Conservation (phyloP, 768 basidiomycete genomes). For the Boletus rex-veris region DNA sequence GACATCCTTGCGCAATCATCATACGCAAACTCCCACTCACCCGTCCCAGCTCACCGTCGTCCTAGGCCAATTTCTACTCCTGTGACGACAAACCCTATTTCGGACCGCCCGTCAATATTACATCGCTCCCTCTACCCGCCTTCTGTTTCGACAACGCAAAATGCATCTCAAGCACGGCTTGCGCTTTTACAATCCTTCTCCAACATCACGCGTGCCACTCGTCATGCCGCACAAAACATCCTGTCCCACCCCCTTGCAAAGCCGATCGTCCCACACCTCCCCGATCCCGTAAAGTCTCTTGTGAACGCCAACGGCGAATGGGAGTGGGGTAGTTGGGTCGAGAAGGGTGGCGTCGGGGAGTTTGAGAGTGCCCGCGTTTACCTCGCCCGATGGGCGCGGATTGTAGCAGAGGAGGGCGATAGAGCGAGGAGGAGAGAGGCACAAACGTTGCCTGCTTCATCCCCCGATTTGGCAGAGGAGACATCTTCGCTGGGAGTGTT, state of each 20-base stretch:
- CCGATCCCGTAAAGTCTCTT: slow-evolving; percentile 87
- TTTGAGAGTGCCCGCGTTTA: slow-evolving; percentile 97
- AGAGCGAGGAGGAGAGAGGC: slow-evolving; percentile 79
- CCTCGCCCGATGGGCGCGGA: slow-evolving; percentile 93
- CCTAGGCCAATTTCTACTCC: slow-evolving; percentile 59
- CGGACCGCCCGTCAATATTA: slow-evolving; percentile 68
- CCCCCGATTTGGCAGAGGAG: slow-evolving; percentile 52
- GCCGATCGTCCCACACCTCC: slow-evolving; percentile 93
- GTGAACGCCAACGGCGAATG: slow-evolving; percentile 88
- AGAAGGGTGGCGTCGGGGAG: slow-evolving; percentile 89
- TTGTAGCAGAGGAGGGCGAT: slow-evolving; percentile 98
- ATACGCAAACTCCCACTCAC: slow-evolving; percentile 72
- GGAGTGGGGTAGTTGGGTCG: slow-evolving; percentile 93
- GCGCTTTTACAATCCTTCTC: slow-evolving; percentile 93
- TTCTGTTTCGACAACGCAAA: slow-evolving; percentile 48
- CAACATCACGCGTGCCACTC: slow-evolving; percentile 88
- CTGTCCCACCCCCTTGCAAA: slow-evolving; percentile 94
- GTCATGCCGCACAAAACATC: slow-evolving; percentile 92
- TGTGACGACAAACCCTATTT: slow-evolving; percentile 49
- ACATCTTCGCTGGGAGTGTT: slow-evolving; percentile 80
- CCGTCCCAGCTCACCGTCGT: slow-evolving; percentile 78
- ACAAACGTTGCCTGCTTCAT: slow-evolving; percentile 56
- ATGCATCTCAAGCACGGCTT: slow-evolving; percentile 66
- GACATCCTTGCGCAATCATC: slow-evolving; percentile 81
- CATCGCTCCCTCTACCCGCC: slow-evolving; percentile 69